These are phyloP conservation scores for Blakeslea trispora DNA, from an alignment of 371 early-diverging fungal genomes.

Conservation along the genomic window DNA sequence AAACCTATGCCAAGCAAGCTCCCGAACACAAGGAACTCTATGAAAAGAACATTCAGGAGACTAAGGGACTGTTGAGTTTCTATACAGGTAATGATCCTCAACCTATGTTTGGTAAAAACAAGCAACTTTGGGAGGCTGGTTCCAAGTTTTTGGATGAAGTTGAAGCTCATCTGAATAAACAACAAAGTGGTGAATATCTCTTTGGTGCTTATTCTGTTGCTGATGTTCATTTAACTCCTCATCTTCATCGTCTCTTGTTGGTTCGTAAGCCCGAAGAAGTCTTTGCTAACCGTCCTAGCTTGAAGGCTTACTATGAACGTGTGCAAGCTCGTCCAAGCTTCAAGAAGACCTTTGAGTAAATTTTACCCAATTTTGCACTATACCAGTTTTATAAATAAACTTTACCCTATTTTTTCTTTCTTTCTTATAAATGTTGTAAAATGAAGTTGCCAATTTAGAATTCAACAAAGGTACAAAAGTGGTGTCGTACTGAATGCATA, in stretches of 20 bases:
- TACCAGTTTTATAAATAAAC: no score
- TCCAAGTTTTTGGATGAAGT: slow-evolving; percentile 31
- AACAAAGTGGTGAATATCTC: slow-evolving; percentile 25
- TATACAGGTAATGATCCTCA: slow-evolving; percentile 23
- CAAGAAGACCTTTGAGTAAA: slow-evolving; percentile 24
- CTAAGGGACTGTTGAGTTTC: slow-evolving; percentile 17
- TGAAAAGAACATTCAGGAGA: slow-evolving; percentile 19
- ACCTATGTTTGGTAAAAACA: slow-evolving; percentile 26
- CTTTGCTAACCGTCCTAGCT: slow-evolving; percentile 28
- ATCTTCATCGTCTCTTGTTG: slow-evolving; percentile 24
- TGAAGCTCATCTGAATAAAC: slow-evolving; percentile 24
- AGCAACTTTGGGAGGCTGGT: slow-evolving; percentile 25
- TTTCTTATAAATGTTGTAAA: no score
- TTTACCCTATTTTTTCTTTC: no score
- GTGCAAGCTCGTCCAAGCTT: slow-evolving; percentile 35
- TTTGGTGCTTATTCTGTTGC: slow-evolving; percentile 35
- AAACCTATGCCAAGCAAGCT: slow-evolving; percentile 22
- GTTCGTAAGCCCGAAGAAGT: slow-evolving; percentile 32
- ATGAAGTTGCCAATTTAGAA: no score
- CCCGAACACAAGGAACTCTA: slow-evolving; percentile 30
- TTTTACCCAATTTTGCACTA: no score
- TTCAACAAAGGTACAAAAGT: no score
- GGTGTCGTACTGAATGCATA: no score
- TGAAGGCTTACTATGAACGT: slow-evolving; percentile 37
- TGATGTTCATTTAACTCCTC: slow-evolving; percentile 37